Evolutionary conservation across 2,329 filamentous ascomycete genomes (phyloP), one percentile per base, ranked within the genome.

Genomic region (Fusarium poae): DNA sequence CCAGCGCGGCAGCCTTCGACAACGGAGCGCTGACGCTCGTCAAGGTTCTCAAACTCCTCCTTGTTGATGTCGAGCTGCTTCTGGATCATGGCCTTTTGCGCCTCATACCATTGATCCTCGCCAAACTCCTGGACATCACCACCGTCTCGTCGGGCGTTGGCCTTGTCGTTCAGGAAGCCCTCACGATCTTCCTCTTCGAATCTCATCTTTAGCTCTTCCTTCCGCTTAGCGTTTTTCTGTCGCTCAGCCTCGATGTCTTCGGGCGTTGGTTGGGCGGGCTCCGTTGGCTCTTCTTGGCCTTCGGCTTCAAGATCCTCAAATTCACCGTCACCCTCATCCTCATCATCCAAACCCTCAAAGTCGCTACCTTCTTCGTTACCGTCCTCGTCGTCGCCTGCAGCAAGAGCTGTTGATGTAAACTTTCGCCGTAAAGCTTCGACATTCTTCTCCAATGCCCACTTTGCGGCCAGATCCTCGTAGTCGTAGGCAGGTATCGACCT

Each of bases 121-220:
- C 94, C 96, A 75, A 97, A 98, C 76, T 97, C 91, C 54, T 95
- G 89, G 8, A 89, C 84, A 5, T 86, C 85, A 34, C 86, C 90
- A 30, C 87, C 89, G 70, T 93, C 91, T 67, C 88, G 85, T 35
- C 91, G 87, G 13, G 91, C 91, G 51, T 90, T 88, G 29, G 92
- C 90, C 76, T 97, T 97, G 79, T 96, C 93, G 75, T 97, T 97
- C 74, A 92, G 89, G 77, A 97, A 94, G 1, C 96, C 96, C 77
- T 99, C 96, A n/a, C 93, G 88, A 77, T 99, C 96, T 83, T 99
- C 96, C 79, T 98, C 94, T 76, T 99, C 96, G 76, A 99, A 99
- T 2, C 97, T 89, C 53, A 97, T 84, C 77, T 93, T 97, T 54
- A 99, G 87, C 78, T 99, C 96, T 80, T 97, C 96, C 79, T 99